A percentile compares a stretch with the other conserved stretches of the same genome.
phyloP scores from a whole-genome alignment of 2,329 filamentous ascomycete species.

The Penicillium brasilianum region DNA sequence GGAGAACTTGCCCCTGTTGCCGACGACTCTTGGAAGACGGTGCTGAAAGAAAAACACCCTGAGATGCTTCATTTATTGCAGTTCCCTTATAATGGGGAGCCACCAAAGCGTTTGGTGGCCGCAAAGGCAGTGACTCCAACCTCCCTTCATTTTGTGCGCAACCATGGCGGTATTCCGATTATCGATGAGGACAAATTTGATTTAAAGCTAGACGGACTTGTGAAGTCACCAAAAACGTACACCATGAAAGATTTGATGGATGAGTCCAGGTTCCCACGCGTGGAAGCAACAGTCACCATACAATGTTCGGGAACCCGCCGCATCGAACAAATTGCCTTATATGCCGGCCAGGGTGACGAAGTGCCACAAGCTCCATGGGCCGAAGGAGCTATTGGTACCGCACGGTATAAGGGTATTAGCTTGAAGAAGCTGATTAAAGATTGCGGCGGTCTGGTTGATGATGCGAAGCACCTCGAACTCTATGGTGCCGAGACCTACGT shows the following conservation, averaged over 20 bases:
- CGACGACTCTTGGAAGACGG: neutral
- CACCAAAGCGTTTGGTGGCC: neutral
- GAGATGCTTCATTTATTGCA: neutral
- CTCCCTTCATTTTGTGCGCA: neutral
- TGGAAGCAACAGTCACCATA: neutral
- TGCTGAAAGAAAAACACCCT: neutral
- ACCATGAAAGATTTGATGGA: neutral
- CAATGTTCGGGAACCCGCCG: neutral
- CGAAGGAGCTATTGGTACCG: conserved; percentile 71
- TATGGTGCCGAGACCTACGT: neutral
- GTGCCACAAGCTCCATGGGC: conserved; percentile 58
- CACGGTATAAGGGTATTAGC: conserved; percentile 65
- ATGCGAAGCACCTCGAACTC: neutral
- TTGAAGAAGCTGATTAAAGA: conserved; percentile 16
- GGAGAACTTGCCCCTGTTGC: neutral
- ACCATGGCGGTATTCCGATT: neutral
- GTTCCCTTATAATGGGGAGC: neutral
- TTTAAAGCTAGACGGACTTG: neutral
- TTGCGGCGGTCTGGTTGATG: neutral
- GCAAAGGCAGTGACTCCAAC: neutral
- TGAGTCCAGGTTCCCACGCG: neutral
- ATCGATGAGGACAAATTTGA: neutral
- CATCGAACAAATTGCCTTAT: neutral
- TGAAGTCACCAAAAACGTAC: neutral
- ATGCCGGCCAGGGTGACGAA: conserved; percentile 66